Percentiles rank a stretch among this genome's conserved stretches.
These are phyloP conservation scores for Pseudocercospora musae DNA, from an alignment of 2,329 filamentous ascomycete genomes.

Conservation along the genomic window DNA sequence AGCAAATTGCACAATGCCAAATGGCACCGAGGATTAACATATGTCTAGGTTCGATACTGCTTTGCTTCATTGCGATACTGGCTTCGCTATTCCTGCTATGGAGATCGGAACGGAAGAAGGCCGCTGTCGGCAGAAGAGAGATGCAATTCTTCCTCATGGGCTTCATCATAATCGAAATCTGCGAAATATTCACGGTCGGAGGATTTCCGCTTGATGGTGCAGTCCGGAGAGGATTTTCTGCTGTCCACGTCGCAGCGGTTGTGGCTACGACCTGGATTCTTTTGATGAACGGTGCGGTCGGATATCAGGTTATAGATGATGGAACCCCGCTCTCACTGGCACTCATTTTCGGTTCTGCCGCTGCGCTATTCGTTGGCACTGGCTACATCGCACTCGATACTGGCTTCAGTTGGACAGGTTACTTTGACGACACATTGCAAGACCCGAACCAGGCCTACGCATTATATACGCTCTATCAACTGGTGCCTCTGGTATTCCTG, in stretches of 20 bases:
- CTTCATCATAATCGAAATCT: constrained; percentile 84
- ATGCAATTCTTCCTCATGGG: constrained; percentile 91
- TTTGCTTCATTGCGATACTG: constrained; percentile 74
- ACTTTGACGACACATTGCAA: constrained; percentile 60
- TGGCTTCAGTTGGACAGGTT: constrained; percentile 77
- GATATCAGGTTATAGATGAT: constrained; percentile 90
- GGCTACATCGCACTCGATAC: constrained; percentile 96
- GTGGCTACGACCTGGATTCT: constrained; percentile 83
- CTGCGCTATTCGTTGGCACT: constrained; percentile 76
- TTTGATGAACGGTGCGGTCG: constrained; percentile 57
- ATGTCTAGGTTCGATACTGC: constrained; percentile 73
- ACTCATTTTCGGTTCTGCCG: constrained; percentile 68
- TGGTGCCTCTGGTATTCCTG: constrained; percentile 85
- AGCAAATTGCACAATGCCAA: constrained; percentile 17
- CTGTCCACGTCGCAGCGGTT: constrained; percentile 85
- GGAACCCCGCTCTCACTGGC: constrained; percentile 81
- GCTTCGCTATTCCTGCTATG: constrained; percentile 66
- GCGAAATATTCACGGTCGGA: constrained; percentile 94
- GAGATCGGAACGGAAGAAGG: constrained; percentile 82
- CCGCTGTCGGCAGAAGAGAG: constrained; percentile 90
- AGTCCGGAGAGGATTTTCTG: constrained; percentile 78
- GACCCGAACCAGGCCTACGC: constrained; percentile 66
- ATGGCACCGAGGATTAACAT: constrained; percentile 2
- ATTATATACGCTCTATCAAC: constrained; percentile 90
- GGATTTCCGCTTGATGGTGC: constrained; percentile 71